Percentiles rank a stretch among this genome's conserved stretches.
phyloP scores from a whole-genome alignment of 169 alveolate genomes.

The Plasmodium gaboni region DNA sequence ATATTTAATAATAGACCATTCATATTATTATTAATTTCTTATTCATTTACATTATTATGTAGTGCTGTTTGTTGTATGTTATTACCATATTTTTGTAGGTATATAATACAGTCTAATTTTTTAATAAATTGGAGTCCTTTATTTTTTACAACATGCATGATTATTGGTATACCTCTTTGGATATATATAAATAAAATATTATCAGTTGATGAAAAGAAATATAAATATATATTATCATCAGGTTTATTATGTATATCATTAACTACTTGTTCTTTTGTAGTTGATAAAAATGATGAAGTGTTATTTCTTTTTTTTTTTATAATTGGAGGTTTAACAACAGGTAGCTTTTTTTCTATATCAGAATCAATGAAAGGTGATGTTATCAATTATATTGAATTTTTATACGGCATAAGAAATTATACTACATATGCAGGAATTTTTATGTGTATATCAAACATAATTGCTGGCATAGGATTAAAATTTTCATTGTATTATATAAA shows the following conservation, averaged over 20 bases:
- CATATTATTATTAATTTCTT: background rate
- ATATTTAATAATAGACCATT: background rate
- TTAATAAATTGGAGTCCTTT: slow-evolving; percentile 3
- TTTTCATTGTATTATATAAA: slow-evolving; percentile 5
- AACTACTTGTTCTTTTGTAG: slow-evolving; percentile 8
- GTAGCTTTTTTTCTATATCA: background rate
- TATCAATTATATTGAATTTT: slow-evolving; percentile 2
- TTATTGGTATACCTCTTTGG: slow-evolving; percentile 2
- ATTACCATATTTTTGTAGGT: slow-evolving; percentile 4
- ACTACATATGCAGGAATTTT: background rate
- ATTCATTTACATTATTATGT: slow-evolving; percentile 2
- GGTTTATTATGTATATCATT: slow-evolving; percentile 5
- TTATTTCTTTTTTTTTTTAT: slow-evolving; percentile 4
- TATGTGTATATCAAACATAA: background rate
- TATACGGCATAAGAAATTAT: slow-evolving; percentile 1
- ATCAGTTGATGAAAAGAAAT: background rate
- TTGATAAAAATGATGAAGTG: background rate
- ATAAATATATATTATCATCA: background rate
- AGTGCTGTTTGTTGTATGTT: background rate
- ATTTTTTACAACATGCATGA: background rate
- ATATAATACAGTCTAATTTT: background rate
- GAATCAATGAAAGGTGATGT: slow-evolving; percentile 6
- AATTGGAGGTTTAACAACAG: slow-evolving; percentile 1
- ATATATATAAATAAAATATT: background rate
- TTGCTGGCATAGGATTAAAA: slow-evolving; percentile 5